Evolutionary conservation across 2,329 filamentous ascomycete species (phyloP).

Genomic region (Fusarium sororula): DNA sequence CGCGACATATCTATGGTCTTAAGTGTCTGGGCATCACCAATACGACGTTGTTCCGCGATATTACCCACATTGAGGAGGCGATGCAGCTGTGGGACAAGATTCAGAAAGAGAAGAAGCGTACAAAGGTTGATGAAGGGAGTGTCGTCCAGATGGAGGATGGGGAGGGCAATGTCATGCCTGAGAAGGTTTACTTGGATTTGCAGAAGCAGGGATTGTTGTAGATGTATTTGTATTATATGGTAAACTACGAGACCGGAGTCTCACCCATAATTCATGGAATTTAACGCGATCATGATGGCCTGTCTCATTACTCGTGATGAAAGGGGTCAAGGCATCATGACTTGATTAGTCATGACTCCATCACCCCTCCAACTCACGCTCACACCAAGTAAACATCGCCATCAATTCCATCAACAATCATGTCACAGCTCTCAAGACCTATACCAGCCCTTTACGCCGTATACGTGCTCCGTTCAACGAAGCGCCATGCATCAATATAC

Average conservation of each 20-base stretch:
- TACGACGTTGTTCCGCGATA: conserved; percentile 90
- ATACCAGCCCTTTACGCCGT: conserved; percentile 94
- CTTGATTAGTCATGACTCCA: conserved; percentile 37
- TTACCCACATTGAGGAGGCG: conserved; percentile 91
- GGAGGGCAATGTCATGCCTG: conserved; percentile 98
- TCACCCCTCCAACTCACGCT: conserved; percentile 37
- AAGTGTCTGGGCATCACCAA: conserved; percentile 95
- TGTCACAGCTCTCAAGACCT: conserved; percentile 58
- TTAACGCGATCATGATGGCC: neutral
- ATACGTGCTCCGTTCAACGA: conserved; percentile 87
- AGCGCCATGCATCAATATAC: conserved; percentile 77
- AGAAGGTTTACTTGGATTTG: conserved; percentile 96
- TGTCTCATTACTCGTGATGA: neutral
- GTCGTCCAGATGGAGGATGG: conserved; percentile 99
- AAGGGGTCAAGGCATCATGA: conserved; percentile 16
- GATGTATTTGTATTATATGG: conserved; percentile 23
- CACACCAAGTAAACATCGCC: conserved; percentile 28
- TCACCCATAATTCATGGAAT: neutral
- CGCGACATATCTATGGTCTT: conserved; percentile 89
- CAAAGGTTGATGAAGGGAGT: conserved; percentile 78
- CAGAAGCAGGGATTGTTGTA: conserved; percentile 89
- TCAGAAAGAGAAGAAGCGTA: conserved; percentile 82
- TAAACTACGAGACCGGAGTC: neutral
- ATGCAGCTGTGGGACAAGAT: conserved; percentile 93
- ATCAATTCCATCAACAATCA: conserved; percentile 38